Percentiles rank a stretch among this genome's conserved stretches.
Conservation (phyloP, 129 eudicot species). For the Lactuca sativa region DNA sequence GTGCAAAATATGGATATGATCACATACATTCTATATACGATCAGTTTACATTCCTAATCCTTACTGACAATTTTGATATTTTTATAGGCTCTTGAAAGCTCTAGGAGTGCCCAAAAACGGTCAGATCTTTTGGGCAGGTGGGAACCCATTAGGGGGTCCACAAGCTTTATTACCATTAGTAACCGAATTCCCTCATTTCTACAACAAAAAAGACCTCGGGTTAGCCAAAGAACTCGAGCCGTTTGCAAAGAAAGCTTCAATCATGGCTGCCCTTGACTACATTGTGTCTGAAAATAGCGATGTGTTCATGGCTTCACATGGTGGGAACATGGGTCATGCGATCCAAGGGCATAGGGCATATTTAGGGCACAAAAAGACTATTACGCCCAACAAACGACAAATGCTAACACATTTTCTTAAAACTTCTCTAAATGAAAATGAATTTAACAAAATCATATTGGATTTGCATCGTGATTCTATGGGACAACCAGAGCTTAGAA, state of each 20-base stretch:
- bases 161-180: conserved; percentile 61
- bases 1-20: too few species aligned
- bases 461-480: conserved; percentile 77
- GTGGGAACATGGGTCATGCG: conserved; percentile 97
- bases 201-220: conserved; percentile 90
- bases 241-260: conserved; percentile 66
- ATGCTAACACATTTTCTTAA: conserved; percentile 73
- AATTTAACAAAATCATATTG: conserved; percentile 65
- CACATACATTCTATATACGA: background rate
- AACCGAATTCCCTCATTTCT: conserved; percentile 70
- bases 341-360: conserved; percentile 93
- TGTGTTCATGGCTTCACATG: conserved; percentile 98
- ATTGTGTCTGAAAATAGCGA: conserved; percentile 87
- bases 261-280: conserved; percentile 89
- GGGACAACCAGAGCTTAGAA: conserved; percentile 85
- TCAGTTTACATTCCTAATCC: conserved; percentile 2
- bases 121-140: conserved; percentile 93
- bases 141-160: conserved; percentile 77
- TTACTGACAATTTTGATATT: background rate
- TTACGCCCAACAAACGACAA: conserved; percentile 91
- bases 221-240: conserved; percentile 81
- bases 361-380: conserved; percentile 90
- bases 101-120: conserved; percentile 77
- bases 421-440: conserved; percentile 55
- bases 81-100: conserved; percentile 82